Evolutionary conservation across 208 protist species (phyloP).

Genomic region (Leishmania lainsoni): DNA sequence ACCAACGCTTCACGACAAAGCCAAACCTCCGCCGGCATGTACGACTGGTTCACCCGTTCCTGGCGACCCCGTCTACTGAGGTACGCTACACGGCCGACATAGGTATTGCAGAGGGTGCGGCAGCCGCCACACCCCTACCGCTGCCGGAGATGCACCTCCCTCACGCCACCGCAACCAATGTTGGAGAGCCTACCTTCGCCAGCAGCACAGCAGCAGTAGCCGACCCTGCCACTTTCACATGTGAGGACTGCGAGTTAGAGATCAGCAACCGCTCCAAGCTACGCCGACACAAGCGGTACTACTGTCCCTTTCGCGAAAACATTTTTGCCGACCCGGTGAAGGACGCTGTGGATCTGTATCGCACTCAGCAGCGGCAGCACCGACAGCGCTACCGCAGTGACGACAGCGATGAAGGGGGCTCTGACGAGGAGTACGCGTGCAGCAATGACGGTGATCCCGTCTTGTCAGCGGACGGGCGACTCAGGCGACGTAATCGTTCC

Average conservation of each 20-base stretch:
- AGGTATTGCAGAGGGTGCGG: neutral
- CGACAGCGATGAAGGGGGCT: slow-evolving; percentile 1
- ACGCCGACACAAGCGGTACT: slow-evolving; percentile 65
- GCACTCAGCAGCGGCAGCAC: slow-evolving; percentile 16
- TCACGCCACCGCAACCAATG: neutral
- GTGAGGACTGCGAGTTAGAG: slow-evolving; percentile 77
- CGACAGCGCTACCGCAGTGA: slow-evolving; percentile 1
- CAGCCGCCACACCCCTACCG: neutral
- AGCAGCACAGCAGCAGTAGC: neutral
- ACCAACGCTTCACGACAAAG: slow-evolving; percentile 63
- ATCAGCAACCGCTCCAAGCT: slow-evolving; percentile 60
- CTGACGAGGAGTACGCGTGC: slow-evolving; percentile 5
- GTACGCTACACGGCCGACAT: neutral
- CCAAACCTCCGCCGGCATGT: slow-evolving; percentile 64
- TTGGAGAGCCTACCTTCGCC: neutral
- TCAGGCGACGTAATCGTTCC: neutral
- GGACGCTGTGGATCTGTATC: slow-evolving; percentile 27
- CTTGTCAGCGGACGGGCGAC: neutral
- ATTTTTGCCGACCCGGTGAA: slow-evolving; percentile 54
- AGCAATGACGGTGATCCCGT: slow-evolving; percentile 14
- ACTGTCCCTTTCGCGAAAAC: slow-evolving; percentile 83
- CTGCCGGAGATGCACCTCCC: slow-evolving; percentile 12
- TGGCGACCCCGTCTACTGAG: slow-evolving; percentile 22
- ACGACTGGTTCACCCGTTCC: slow-evolving; percentile 31
- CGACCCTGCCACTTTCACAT: slow-evolving; percentile 28